Percentiles rank a stretch among this genome's conserved stretches.
These are phyloP conservation scores for Sarocladium kiliense DNA, from an alignment of 2,329 filamentous ascomycete genomes.

Conservation along the genomic window DNA sequence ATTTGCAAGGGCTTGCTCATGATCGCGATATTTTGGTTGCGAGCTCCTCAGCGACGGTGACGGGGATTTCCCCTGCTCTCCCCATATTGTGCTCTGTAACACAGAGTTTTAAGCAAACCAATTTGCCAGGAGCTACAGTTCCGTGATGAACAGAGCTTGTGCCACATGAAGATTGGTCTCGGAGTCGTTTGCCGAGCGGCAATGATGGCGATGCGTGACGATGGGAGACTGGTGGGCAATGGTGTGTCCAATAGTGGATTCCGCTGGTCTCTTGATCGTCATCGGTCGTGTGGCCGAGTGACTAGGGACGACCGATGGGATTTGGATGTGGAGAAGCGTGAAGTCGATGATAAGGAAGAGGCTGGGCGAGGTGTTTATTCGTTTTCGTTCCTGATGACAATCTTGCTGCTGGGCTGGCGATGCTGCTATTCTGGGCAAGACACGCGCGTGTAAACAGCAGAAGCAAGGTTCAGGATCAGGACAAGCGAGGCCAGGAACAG, in stretches of 20 bases:
- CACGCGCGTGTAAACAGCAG: not conserved
- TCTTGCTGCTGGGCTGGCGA: no score
- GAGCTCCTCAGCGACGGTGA: no score
- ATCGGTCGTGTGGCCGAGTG: not conserved
- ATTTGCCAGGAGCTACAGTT: not conserved
- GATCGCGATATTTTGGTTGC: no score
- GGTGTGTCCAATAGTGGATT: not conserved
- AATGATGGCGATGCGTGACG: not conserved
- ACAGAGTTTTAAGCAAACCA: not conserved
- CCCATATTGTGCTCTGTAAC: no score
- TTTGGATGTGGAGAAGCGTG: not conserved
- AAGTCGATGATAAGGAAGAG: not conserved
- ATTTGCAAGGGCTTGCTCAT: not conserved
- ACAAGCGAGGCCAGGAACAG: not conserved
- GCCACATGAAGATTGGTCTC: not conserved
- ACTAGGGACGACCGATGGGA: not conserved
- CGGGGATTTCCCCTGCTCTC: no score
- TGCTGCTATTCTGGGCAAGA: not conserved
- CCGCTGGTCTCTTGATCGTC: not conserved
- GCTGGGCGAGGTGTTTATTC: not conserved
- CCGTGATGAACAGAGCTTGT: not conserved
- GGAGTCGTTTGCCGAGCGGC: not conserved
- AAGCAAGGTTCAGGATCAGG: not conserved
- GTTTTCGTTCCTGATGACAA: not conserved
- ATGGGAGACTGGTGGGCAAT: not conserved